Percentiles rank a stretch among this genome's conserved stretches.
phyloP scores from a whole-genome alignment of 192 early-diverging fungal genomes.

The Gryganskiella cystojenkinii region DNA sequence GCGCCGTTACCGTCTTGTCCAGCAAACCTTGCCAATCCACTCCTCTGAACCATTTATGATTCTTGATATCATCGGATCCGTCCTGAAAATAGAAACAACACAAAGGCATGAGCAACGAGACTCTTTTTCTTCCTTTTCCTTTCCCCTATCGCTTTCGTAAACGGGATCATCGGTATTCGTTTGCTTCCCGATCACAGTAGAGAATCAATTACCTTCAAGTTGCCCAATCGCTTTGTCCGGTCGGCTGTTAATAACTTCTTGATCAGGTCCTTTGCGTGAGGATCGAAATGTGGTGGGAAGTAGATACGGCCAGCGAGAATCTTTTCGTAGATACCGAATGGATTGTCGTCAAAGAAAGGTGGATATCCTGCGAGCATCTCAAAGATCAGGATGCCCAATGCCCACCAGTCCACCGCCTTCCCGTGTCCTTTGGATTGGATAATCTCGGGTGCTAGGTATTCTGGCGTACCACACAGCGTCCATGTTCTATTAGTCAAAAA shows the following conservation, averaged over 20 bases:
- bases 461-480: constrained; percentile 98
- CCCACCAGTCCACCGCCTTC: constrained; percentile 99
- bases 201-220: constrained; percentile 68
- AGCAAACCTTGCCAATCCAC: constrained; percentile 93
- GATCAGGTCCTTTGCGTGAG: constrained; percentile 89
- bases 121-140: too few relatives aligned
- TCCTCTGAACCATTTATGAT: constrained; percentile 93
- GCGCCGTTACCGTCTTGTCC: constrained; percentile 79
- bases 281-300: constrained; percentile 90
- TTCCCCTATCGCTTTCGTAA: too few relatives aligned
- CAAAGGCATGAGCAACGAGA: not conserved
- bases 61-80: constrained; percentile 92
- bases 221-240: constrained; percentile 92
- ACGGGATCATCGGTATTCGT: too few relatives aligned
- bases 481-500: constrained; percentile 76
- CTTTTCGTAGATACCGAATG: constrained; percentile 99
- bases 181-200: not conserved
- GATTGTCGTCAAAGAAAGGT: constrained; percentile 98
- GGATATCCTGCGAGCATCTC: constrained; percentile 99
- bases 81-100: constrained; percentile 55
- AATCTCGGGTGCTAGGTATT: constrained; percentile 97
- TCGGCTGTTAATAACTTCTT: constrained; percentile 92
- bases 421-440: constrained; percentile 98
- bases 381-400: constrained; percentile 95
- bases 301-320: constrained; percentile 91